phyloP scores from a whole-genome alignment of 2,329 filamentous ascomycete genomes.

The Penicillium concentricum region DNA sequence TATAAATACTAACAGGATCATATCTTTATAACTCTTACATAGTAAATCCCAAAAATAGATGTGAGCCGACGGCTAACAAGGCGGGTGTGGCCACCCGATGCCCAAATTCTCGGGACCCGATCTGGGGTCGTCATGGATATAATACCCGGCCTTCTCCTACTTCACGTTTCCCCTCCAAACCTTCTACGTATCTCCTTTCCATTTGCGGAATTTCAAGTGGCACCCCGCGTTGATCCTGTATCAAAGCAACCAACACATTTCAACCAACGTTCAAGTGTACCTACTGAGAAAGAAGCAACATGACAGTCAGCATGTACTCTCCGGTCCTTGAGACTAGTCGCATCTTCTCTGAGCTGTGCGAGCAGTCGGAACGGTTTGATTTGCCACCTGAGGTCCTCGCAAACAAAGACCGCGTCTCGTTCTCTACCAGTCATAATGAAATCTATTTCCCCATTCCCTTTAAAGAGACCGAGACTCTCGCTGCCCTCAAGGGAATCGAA shows the following conservation, averaged over 20 bases:
- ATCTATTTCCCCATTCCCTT: constrained; percentile 48
- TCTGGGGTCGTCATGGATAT: constrained; percentile 2
- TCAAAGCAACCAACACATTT: background rate
- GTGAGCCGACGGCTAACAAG: background rate
- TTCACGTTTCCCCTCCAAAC: background rate
- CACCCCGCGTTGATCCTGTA: background rate
- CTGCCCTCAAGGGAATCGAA: constrained; percentile 60
- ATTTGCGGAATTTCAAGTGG: background rate
- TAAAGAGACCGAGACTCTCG: constrained; percentile 54
- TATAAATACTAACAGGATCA: too few species aligned
- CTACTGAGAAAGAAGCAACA: constrained; percentile 8
- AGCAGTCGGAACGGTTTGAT: constrained; percentile 34
- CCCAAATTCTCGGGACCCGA: constrained; percentile 14
- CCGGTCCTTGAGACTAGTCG: constrained; percentile 37
- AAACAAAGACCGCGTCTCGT: constrained; percentile 36
- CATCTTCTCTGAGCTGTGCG: constrained; percentile 38
- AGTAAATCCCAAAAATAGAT: background rate
- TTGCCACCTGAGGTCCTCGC: constrained; percentile 33
- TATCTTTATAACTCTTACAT: background rate
- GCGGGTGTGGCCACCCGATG: constrained; percentile 15
- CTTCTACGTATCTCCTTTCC: background rate
- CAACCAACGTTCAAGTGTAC: background rate
- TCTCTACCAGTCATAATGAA: constrained; percentile 37
- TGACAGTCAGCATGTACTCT: constrained; percentile 29
- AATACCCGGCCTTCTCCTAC: background rate